A percentile compares a stretch with the other conserved stretches of the same genome.
These are phyloP conservation scores for Apiotrichum brassicae DNA, from an alignment of 1,284 basidiomycete species.

Conservation along the genomic window DNA sequence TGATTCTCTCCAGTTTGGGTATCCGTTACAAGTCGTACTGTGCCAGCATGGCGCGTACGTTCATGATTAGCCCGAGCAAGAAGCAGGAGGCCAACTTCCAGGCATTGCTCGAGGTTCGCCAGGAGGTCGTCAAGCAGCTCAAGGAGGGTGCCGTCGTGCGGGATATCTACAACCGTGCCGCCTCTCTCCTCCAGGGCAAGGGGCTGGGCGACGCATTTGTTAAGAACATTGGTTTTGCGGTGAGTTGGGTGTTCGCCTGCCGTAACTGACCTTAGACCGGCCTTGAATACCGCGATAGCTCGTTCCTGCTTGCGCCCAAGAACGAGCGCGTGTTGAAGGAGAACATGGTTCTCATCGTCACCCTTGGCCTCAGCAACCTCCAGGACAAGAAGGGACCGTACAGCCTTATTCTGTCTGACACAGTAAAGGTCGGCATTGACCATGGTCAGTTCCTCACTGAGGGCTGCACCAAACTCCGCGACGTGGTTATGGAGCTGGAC, in stretches of 20 bases:
- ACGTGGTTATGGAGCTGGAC: slow-evolving; percentile 77
- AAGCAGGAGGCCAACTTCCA: slow-evolving; percentile 84
- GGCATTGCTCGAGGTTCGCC: slow-evolving; percentile 69
- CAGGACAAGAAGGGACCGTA: slow-evolving; percentile 67
- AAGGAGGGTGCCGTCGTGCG: slow-evolving; percentile 72
- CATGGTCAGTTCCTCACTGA: slow-evolving; percentile 71
- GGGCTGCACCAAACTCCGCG: slow-evolving; percentile 72
- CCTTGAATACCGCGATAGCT: slow-evolving; percentile 87
- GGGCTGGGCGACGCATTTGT: slow-evolving; percentile 76
- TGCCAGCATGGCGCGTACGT: slow-evolving; percentile 83
- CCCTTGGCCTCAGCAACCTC: slow-evolving; percentile 77
- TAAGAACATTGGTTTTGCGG: slow-evolving; percentile 87
- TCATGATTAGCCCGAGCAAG: slow-evolving; percentile 91
- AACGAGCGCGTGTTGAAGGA: slow-evolving; percentile 64
- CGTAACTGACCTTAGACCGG: slow-evolving; percentile 59
- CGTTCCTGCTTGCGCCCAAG: slow-evolving; percentile 75
- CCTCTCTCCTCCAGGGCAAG: slow-evolving; percentile 67
- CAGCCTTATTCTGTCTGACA: slow-evolving; percentile 83
- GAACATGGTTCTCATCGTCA: slow-evolving; percentile 80
- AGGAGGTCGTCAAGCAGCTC: slow-evolving; percentile 67
- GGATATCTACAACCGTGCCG: slow-evolving; percentile 72
- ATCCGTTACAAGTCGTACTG: slow-evolving; percentile 91
- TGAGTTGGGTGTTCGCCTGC: slow-evolving; percentile 40
- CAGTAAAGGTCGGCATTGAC: slow-evolving; percentile 68
- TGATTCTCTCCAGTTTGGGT: slow-evolving; percentile 80